Base-by-base conservation (phyloP, 495 filamentous ascomycete species). In the Apodospora peruviana region DNA sequence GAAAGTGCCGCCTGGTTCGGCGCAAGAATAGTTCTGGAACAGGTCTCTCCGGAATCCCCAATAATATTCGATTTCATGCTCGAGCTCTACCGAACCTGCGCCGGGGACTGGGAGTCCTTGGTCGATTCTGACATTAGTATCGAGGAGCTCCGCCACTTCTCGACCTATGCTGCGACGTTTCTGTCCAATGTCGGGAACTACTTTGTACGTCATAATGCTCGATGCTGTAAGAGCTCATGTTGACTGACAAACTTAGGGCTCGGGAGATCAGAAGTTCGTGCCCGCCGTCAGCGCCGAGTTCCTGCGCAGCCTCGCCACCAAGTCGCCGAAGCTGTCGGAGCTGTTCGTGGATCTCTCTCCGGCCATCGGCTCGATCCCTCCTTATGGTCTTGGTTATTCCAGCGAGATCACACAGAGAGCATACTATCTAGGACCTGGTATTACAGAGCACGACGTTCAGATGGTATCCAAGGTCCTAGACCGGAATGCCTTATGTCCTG, bases 51-150 rank as follows among this genome's bases (percentile, higher is more conserved):
- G 16, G 70, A 74, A 51, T 56, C 61, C 1, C 53, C 48, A 8
- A 55, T 32, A 2, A 72, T 73, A 19, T 72, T 64, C 37, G 62
- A 70, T 49, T 62, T 71, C 34, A 66, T 71, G 36, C 47, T 72
- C 14, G 64, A 62, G 14, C 58, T 74, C n/a, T 53, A 65, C 41
- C 29, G 43, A 4, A 20, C 29, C 17, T 72, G 69, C 45, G 34
- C 44, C 11, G 69, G 69, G 9, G 39, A 68, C 2, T 74, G 67
- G 71, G 50, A 64, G 12, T 20, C 12, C 3, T 49, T 70, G 0
- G 16, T 42, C 17, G 4, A 9, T 9, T 11, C 17, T 12, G 40
- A 24, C 16, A 42, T 58, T 52, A 8, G 23, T 11, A 17, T 19
- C 20, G 53, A 61, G 16, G 62, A 68, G 2, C 32, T 64, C 10